Percentiles rank a stretch among this genome's conserved stretches.
These are phyloP conservation scores for Pterulicium gracile DNA, from an alignment of 1,284 basidiomycete species.

Conservation along the genomic window DNA sequence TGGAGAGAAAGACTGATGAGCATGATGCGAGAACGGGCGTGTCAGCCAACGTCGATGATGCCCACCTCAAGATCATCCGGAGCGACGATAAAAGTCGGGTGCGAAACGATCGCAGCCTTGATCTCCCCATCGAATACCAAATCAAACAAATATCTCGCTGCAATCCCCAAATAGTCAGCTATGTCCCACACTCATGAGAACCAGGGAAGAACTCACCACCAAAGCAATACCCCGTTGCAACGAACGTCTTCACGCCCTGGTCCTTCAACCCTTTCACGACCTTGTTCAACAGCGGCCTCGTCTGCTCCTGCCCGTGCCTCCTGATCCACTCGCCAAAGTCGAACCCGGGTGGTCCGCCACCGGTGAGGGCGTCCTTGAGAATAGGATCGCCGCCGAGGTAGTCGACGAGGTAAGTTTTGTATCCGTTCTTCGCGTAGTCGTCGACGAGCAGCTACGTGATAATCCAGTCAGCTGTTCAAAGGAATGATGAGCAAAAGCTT, in stretches of 20 bases:
- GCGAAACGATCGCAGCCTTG: slow-evolving; percentile 2
- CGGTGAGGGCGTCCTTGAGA: neutral
- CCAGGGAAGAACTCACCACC: slow-evolving; percentile 11
- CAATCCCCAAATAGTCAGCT: neutral
- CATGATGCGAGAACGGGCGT: too few species aligned
- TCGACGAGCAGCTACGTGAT: slow-evolving; percentile 26
- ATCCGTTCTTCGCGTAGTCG: slow-evolving; percentile 37
- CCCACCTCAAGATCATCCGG: slow-evolving; percentile 7
- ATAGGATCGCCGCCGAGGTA: slow-evolving; percentile 29
- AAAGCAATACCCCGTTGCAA: slow-evolving; percentile 20
- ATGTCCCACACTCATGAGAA: neutral
- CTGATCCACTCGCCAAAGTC: slow-evolving; percentile 15
- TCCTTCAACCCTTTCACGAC: slow-evolving; percentile 18
- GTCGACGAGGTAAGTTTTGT: slow-evolving; percentile 32
- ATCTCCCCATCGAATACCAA: slow-evolving; percentile 3
- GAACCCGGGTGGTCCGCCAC: slow-evolving; percentile 8
- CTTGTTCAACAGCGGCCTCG: slow-evolving; percentile 18
- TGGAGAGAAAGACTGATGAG: too few species aligned
- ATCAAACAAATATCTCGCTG: slow-evolving; percentile 6
- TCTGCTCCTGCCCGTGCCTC: slow-evolving; percentile 15
- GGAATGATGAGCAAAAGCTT: neutral
- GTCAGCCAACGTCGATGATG: too few species aligned
- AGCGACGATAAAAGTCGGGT: slow-evolving; percentile 1
- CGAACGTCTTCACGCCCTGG: slow-evolving; percentile 20
- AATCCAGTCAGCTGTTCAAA: neutral